Percentiles rank a stretch among this genome's conserved stretches.
These are phyloP conservation scores for Gyromitra esculenta DNA, from an alignment of 2,329 filamentous ascomycete genomes.

Conservation along the genomic window DNA sequence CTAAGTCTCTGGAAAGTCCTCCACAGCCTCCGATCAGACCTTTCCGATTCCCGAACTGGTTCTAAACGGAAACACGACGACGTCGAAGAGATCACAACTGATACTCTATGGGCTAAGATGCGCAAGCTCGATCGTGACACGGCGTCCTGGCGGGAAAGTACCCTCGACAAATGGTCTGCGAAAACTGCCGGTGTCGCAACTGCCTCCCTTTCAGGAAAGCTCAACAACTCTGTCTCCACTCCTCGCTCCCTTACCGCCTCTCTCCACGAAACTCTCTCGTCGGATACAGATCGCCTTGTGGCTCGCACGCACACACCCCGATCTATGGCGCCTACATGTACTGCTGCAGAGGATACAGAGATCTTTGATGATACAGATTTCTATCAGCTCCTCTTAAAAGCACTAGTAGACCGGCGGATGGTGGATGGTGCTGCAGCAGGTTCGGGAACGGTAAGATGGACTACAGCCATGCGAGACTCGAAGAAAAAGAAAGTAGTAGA, in stretches of 20 bases:
- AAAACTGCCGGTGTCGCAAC: conserved; percentile 75
- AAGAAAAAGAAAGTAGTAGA: conserved; percentile 88
- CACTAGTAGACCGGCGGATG: conserved; percentile 88
- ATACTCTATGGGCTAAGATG: conserved; percentile 53
- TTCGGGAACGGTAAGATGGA: conserved; percentile 72
- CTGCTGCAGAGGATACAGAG: conserved; percentile 62
- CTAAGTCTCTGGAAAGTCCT: conserved; percentile 85
- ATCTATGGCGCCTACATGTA: conserved; percentile 54
- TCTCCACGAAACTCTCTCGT: conserved; percentile 72
- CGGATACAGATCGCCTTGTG: conserved; percentile 72
- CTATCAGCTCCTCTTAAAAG: conserved; percentile 91
- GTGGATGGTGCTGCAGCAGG: conserved; percentile 64
- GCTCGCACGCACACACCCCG: conserved; percentile 76
- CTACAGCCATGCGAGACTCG: conserved; percentile 60
- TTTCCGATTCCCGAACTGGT: conserved; percentile 52
- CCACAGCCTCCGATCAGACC: conserved; percentile 71
- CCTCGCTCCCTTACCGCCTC: conserved; percentile 72
- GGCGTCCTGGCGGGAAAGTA: conserved; percentile 72
- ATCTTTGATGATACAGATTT: conserved; percentile 96
- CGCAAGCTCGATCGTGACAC: conserved; percentile 66
- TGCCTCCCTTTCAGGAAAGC: conserved; percentile 68
- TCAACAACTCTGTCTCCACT: conserved; percentile 66
- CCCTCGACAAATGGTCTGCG: conserved; percentile 88
- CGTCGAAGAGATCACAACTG: conserved; percentile 39
- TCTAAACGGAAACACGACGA: conserved; percentile 64